A percentile compares a stretch with the other conserved stretches of the same genome.
These are phyloP conservation scores for Trichosanthes truncata DNA, from an alignment of 306 rosid species.

Conservation along the genomic window DNA sequence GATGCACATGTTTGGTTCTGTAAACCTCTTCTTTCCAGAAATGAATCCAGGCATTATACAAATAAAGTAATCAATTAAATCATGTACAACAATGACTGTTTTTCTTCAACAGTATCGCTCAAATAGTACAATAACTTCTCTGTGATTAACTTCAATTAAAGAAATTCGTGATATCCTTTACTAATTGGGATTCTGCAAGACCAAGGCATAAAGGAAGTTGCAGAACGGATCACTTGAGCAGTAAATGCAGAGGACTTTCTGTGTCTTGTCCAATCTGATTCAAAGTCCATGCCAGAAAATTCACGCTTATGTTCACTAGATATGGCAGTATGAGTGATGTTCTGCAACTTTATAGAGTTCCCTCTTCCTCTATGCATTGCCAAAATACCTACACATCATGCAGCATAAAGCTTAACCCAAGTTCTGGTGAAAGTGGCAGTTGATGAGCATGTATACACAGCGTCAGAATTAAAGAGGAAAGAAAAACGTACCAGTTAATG, in stretches of 20 bases:
- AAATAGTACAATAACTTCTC: constrained; percentile 14
- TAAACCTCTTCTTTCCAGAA: constrained; percentile 49
- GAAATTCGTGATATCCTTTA: constrained; percentile 66
- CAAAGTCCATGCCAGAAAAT: constrained; percentile 71
- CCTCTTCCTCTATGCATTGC: constrained; percentile 20
- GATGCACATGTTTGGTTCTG: constrained; percentile 48
- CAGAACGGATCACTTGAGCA: constrained; percentile 62
- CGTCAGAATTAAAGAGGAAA: neutral
- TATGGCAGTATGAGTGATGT: constrained; percentile 17
- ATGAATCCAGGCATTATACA: constrained; percentile 45
- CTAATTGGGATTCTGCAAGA: constrained; percentile 81
- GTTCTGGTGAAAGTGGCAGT: neutral
- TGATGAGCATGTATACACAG: neutral
- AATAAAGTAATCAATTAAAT: constrained; percentile 22
- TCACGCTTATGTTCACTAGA: constrained; percentile 31
- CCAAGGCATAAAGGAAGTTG: constrained; percentile 84
- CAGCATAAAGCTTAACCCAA: neutral
- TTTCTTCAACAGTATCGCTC: constrained; percentile 20
- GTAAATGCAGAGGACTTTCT: constrained; percentile 56
- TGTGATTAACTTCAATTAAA: constrained; percentile 22
- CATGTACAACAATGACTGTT: constrained; percentile 20
- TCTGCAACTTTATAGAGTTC: constrained; percentile 23
- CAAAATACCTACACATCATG: constrained; percentile 9
- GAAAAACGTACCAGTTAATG: constrained; percentile 5
- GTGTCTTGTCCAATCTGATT: constrained; percentile 63